Evolutionary conservation across 768 basidiomycete species (phyloP).

Genomic region (Mycena filopes): DNA sequence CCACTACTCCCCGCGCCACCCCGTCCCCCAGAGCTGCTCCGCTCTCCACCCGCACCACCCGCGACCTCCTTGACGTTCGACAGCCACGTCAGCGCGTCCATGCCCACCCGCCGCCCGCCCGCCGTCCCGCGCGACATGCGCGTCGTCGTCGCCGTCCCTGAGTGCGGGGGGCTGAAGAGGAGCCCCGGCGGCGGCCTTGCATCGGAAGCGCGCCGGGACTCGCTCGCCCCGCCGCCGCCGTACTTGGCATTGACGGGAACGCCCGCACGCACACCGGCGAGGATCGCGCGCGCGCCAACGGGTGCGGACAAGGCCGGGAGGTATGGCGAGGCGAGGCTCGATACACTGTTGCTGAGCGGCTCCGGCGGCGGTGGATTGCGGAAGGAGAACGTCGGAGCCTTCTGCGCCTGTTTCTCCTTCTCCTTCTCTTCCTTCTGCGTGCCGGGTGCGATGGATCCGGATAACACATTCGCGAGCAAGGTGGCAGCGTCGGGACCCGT

Average conservation of each 20-base stretch:
- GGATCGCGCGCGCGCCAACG: conserved; percentile 70
- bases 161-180: neutral
- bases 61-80: conserved; percentile 71
- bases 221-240: conserved; percentile 19
- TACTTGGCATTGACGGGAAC: conserved; percentile 41
- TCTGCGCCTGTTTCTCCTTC: conserved; percentile 28
- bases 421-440: neutral
- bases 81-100: conserved; percentile 80
- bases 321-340: neutral
- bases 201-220: conserved; percentile 20
- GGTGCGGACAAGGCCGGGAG: conserved; percentile 72
- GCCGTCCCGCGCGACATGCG: conserved; percentile 50
- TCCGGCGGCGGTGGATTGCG: conserved; percentile 57
- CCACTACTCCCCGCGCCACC: conserved; percentile 59
- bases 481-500: conserved; percentile 28
- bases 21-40: conserved; percentile 63
- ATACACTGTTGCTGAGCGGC: neutral
- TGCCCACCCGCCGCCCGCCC: conserved; percentile 61
- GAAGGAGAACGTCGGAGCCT: conserved; percentile 58
- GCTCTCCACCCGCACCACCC: conserved; percentile 55
- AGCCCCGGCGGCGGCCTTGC: conserved; percentile 1
- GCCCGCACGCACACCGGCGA: conserved; percentile 76
- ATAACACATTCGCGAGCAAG: conserved; percentile 13
- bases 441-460: neutral
- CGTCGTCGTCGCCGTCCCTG: conserved; percentile 14